Conservation (phyloP, 257 asterid species). For the Thymus mandschuricus region DNA sequence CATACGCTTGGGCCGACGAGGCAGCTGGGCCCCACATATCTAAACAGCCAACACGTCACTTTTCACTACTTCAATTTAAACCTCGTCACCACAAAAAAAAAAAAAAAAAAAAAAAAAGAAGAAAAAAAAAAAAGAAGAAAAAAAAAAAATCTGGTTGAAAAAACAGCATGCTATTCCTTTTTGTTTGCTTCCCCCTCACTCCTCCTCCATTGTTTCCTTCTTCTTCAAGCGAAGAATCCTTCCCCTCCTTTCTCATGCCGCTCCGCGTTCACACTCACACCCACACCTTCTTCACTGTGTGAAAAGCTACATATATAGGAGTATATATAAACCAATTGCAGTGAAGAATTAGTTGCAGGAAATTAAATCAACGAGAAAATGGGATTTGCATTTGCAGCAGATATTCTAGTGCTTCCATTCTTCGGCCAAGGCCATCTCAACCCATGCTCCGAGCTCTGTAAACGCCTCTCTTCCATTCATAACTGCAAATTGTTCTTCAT, state of each 20-base stretch:
- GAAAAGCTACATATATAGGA: neutral
- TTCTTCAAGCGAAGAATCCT: neutral
- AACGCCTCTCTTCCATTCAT: slow-evolving; percentile 41
- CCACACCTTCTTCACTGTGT: neutral
- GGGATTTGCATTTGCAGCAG: slow-evolving; percentile 46
- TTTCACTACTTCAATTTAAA: neutral
- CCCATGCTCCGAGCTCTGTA: slow-evolving; percentile 73
- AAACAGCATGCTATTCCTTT: neutral
- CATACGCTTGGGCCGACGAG: neutral
- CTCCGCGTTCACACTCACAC: neutral
- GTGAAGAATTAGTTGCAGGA: neutral
- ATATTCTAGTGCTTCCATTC: slow-evolving; percentile 69
- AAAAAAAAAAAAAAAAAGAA: too few species aligned
- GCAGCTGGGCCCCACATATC: neutral
- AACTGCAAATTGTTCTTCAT: slow-evolving; percentile 51
- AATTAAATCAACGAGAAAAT: neutral
- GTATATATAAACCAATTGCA: neutral
- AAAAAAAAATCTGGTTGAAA: neutral
- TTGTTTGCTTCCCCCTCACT: neutral
- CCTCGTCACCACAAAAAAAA: too few species aligned
- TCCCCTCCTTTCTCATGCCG: neutral
- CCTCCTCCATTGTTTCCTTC: neutral
- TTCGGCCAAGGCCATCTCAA: slow-evolving; percentile 82
- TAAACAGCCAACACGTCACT: neutral
- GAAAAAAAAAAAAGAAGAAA: too few species aligned